Conservation (phyloP, 2,329 filamentous ascomycete genomes). For the Sporothrix variecibatus region DNA sequence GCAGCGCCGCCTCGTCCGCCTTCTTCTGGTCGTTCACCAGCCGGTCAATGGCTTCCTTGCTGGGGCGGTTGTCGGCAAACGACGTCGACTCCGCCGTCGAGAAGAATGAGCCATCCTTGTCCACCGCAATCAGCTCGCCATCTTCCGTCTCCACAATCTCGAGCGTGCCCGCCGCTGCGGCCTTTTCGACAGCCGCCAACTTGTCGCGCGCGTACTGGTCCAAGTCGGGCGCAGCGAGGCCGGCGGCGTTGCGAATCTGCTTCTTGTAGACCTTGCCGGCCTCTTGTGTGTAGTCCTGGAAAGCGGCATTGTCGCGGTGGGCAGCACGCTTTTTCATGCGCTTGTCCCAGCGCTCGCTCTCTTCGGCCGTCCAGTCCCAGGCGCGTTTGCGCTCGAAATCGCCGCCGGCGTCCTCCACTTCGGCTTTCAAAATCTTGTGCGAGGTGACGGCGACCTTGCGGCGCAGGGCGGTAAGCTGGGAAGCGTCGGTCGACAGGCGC, state of each 20-base stretch:
- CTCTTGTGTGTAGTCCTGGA: conserved; percentile 85
- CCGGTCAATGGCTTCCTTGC: conserved; percentile 82
- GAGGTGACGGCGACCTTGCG: conserved; percentile 85
- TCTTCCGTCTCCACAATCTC: conserved; percentile 96
- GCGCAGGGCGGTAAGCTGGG: conserved; percentile 73
- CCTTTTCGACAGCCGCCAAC: conserved; percentile 78
- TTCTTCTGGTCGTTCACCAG: conserved; percentile 83
- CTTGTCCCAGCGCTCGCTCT: conserved; percentile 91
- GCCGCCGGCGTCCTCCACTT: conserved; percentile 78
- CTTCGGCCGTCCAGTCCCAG: conserved; percentile 98
- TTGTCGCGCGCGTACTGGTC: conserved; percentile 88
- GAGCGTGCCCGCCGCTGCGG: conserved; percentile 79
- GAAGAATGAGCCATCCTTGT: conserved; percentile 88
- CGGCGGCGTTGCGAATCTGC: conserved; percentile 62
- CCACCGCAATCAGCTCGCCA: conserved; percentile 90
- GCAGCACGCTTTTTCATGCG: conserved; percentile 82
- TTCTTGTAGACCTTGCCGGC: conserved; percentile 92
- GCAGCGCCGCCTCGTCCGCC: conserved; percentile 82
- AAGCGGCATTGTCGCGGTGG: conserved; percentile 81
- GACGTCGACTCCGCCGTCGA: conserved; percentile 80
- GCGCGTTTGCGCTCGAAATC: conserved; percentile 98
- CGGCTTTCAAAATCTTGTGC: conserved; percentile 91
- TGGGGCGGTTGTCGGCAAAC: conserved; percentile 83
- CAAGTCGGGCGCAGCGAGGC: conserved; percentile 71
- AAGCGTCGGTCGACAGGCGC: conserved; percentile 74